These are phyloP conservation scores for Leccinum barrowsii DNA, from an alignment of 768 basidiomycete genomes.

Conservation along the genomic window DNA sequence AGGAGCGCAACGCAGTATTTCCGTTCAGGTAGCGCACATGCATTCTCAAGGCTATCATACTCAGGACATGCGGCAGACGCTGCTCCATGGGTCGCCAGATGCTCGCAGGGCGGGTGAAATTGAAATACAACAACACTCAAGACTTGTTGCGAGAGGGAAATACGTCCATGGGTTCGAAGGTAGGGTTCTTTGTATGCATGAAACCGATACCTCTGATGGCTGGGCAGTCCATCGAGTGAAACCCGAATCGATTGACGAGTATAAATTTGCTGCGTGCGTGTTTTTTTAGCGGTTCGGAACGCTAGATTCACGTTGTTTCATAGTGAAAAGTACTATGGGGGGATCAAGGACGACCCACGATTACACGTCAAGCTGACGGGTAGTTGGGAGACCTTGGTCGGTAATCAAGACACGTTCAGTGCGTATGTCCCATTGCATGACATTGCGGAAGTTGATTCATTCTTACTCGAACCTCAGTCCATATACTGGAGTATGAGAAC, in stretches of 20 bases:
- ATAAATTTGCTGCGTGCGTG: conserved; percentile 84
- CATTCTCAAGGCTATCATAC: conserved; percentile 23
- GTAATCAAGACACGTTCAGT: conserved; percentile 86
- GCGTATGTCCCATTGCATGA: conserved; percentile 32
- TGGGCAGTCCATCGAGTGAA: conserved; percentile 77
- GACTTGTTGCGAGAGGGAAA: conserved; percentile 88
- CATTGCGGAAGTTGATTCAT: neutral
- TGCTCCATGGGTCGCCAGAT: conserved; percentile 92
- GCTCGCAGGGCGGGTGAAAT: conserved; percentile 81
- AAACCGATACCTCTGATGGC: conserved; percentile 1
- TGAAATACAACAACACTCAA: conserved; percentile 78
- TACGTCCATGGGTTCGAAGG: conserved; percentile 90
- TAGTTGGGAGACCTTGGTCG: conserved; percentile 89
- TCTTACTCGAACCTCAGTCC: conserved; percentile 33
- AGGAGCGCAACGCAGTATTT: conserved; percentile 47
- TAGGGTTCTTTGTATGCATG: conserved; percentile 27
- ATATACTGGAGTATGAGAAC: conserved; percentile 93
- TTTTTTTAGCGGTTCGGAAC: neutral
- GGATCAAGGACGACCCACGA: conserved; percentile 67
- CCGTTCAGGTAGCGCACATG: conserved; percentile 52
- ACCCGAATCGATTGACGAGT: conserved; percentile 76
- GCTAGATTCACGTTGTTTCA: conserved; percentile 8
- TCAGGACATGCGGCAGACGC: conserved; percentile 47
- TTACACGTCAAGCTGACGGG: conserved; percentile 87
- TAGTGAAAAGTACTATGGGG: conserved; percentile 82